A percentile compares a stretch with the other conserved stretches of the same genome.
phyloP scores from a whole-genome alignment of 2,329 filamentous ascomycete species.

The Bimuria novae-zelandiae region DNA sequence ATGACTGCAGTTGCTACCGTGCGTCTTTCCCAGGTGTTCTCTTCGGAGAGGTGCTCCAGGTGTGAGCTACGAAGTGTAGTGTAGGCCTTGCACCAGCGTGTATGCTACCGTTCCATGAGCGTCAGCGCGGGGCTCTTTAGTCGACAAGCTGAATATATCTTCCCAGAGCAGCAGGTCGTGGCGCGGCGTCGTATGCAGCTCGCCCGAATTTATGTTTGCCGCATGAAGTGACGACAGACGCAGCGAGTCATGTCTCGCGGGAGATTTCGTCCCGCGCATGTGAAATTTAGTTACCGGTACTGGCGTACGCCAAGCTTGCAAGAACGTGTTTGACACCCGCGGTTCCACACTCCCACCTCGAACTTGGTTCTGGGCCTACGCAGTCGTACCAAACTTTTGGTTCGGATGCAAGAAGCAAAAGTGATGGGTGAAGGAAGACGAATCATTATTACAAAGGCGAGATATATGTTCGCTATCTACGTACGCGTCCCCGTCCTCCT shows the following conservation, averaged over 20 bases:
- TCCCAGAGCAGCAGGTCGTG: neutral
- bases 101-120: conserved; percentile 21
- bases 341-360: neutral
- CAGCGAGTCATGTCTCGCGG: conserved; percentile 10
- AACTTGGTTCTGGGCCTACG: no score
- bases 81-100: neutral
- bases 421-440: neutral
- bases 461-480: conserved; percentile 7
- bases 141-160: neutral
- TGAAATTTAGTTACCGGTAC: conserved; percentile 11
- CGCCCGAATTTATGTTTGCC: conserved; percentile 3
- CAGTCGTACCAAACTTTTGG: no score
- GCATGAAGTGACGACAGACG: conserved; percentile 6
- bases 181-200: conserved; percentile 1
- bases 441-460: neutral
- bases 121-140: neutral
- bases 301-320: conserved; percentile 10
- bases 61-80: neutral
- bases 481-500: no score
- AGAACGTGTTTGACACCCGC: conserved; percentile 5
- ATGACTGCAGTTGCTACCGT: conserved; percentile 53
- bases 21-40: neutral
- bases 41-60: neutral
- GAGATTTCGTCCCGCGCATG: neutral
- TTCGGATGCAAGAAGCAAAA: no score